Evolutionary conservation across 2,329 filamentous ascomycete species (phyloP).

Genomic region (Pseudogymnoascus sp.): DNA sequence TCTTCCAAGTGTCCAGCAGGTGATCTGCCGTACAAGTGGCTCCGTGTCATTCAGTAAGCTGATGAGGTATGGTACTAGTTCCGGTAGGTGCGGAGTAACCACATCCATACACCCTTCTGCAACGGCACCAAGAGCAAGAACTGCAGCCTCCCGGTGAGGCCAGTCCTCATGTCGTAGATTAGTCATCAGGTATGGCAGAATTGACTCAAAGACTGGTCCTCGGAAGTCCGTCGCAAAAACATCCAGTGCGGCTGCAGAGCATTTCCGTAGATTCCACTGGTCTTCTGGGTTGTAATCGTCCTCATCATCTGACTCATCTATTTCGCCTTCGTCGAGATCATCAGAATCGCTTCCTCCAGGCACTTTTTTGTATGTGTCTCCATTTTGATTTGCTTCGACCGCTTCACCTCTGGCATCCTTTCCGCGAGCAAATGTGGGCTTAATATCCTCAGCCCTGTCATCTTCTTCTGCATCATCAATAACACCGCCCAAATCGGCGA

Average conservation of each 20-base stretch:
- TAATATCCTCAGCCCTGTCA: conserved; percentile 83
- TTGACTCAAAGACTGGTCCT: conserved; percentile 78
- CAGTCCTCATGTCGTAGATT: conserved; percentile 84
- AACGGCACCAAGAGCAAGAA: conserved; percentile 87
- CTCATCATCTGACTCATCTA: conserved; percentile 67
- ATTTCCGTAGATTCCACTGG: conserved; percentile 91
- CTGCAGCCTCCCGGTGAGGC: conserved; percentile 87
- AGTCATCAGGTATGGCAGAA: conserved; percentile 82
- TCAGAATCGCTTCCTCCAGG: conserved; percentile 50
- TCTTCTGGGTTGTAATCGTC: conserved; percentile 79
- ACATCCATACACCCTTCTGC: conserved; percentile 89
- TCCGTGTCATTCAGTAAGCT: conserved; percentile 75
- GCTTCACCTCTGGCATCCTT: conserved; percentile 43
- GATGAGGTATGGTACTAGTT: conserved; percentile 84
- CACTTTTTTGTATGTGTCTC: conserved; percentile 46
- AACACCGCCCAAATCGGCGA: conserved; percentile 71
- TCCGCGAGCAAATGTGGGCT: conserved; percentile 78
- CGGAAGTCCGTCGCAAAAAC: conserved; percentile 89
- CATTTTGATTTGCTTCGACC: conserved; percentile 43
- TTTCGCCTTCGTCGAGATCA: conserved; percentile 79
- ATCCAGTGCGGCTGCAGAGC: conserved; percentile 89
- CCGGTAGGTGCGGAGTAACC: conserved; percentile 81
- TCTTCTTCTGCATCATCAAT: conserved; percentile 87
- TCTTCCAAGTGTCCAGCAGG: conserved; percentile 91
- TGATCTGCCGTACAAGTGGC: conserved; percentile 90